phyloP scores from a whole-genome alignment of 2,329 filamentous ascomycete genomes.

The Paraphaeosphaeria minitans region DNA sequence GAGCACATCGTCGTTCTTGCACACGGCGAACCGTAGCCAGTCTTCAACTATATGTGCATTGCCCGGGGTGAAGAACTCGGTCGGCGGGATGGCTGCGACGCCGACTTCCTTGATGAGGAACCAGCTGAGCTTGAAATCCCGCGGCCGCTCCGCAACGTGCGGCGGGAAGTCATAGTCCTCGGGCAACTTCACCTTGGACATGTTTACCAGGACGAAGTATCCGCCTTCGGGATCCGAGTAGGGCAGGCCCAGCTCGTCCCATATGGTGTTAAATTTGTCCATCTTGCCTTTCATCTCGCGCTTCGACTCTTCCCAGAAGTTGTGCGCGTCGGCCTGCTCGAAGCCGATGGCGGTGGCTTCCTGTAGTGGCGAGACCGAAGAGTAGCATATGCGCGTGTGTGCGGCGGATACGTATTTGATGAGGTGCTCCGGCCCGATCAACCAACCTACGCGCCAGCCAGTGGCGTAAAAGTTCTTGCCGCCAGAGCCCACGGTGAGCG shows the following conservation, averaged over 20 bases:
- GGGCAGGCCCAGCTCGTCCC: slow-evolving; percentile 55
- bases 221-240: slow-evolving; percentile 95
- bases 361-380: slow-evolving; percentile 88
- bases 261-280: slow-evolving; percentile 76
- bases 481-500: slow-evolving; percentile 90
- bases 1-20: slow-evolving; percentile 84
- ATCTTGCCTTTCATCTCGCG: slow-evolving; percentile 90
- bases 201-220: slow-evolving; percentile 96
- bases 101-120: slow-evolving; percentile 97
- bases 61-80: slow-evolving; percentile 89
- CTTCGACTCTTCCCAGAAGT: slow-evolving; percentile 87
- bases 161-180: slow-evolving; percentile 84
- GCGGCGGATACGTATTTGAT: slow-evolving; percentile 92
- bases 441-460: slow-evolving; percentile 94
- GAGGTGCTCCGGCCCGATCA: slow-evolving; percentile 86
- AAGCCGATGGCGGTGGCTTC: slow-evolving; percentile 94
- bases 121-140: slow-evolving; percentile 95
- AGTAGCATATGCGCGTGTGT: slow-evolving; percentile 96
- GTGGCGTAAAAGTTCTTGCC: slow-evolving; percentile 99
- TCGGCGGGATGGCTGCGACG: slow-evolving; percentile 93
- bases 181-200: slow-evolving; percentile 84
- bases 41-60: slow-evolving; percentile 89
- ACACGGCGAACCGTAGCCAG: slow-evolving; percentile 93
- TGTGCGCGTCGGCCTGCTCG: slow-evolving; percentile 80
- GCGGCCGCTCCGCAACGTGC: slow-evolving; percentile 81